Percentiles rank a stretch among this genome's conserved stretches.
Conservation (phyloP, 345 rosid genomes). For the Capsella bursapastoris region DNA sequence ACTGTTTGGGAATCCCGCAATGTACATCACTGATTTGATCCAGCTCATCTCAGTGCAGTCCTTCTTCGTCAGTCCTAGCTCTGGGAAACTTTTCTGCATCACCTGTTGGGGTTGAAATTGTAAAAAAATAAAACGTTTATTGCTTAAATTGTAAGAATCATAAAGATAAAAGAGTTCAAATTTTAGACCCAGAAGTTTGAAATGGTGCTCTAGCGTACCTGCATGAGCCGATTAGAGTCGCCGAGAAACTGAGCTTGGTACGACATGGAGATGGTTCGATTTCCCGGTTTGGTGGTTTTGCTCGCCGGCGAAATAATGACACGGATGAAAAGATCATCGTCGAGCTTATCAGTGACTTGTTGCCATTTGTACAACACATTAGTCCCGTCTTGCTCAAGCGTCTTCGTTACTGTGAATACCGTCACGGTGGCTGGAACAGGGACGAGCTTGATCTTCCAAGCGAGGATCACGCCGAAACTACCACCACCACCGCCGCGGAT, state of each 20-base stretch:
- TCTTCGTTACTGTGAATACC: conserved; percentile 59
- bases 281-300: conserved; percentile 25
- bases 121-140: background rate
- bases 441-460: conserved; percentile 73
- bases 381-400: conserved; percentile 54
- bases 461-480: conserved; percentile 66
- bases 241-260: conserved; percentile 62
- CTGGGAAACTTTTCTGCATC: conserved; percentile 64
- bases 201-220: background rate
- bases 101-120: conserved; percentile 42
- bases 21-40: conserved; percentile 69
- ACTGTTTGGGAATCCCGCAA: conserved; percentile 56
- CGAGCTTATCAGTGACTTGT: conserved; percentile 56
- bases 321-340: conserved; percentile 65
- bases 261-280: conserved; percentile 48
- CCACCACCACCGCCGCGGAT: conserved; percentile 81
- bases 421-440: conserved; percentile 66
- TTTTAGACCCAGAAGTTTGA: background rate
- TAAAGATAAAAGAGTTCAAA: conserved; percentile 1
- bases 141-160: background rate
- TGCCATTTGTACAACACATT: conserved; percentile 62
- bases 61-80: conserved; percentile 56
- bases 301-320: conserved; percentile 47
- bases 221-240: conserved; percentile 47
- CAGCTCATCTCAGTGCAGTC: conserved; percentile 66